A percentile compares a stretch with the other conserved stretches of the same genome.
phyloP scores from a whole-genome alignment of 179 eudicot species.

The Corrigiola litoralis region DNA sequence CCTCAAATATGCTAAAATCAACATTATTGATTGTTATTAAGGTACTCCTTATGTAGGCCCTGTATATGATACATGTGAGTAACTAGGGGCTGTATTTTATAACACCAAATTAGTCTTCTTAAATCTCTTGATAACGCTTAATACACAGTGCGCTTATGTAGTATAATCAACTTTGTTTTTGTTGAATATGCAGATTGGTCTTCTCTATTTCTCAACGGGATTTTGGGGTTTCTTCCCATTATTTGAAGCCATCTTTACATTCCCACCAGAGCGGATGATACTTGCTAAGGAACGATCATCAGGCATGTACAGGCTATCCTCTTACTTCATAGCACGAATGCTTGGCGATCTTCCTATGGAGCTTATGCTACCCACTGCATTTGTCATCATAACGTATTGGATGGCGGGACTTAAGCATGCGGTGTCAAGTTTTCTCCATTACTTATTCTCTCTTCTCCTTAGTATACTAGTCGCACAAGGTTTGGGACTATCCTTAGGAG shows the following conservation, averaged over 20 bases:
- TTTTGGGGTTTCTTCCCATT: constrained; percentile 82
- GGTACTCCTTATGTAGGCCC: too few species aligned
- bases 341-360: constrained; percentile 65
- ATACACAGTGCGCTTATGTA: too few species aligned
- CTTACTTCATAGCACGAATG: constrained; percentile 57
- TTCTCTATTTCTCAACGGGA: constrained; percentile 59
- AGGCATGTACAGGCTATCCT: constrained; percentile 75
- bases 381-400: constrained; percentile 53
- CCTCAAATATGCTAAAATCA: too few species aligned
- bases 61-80: too few species aligned
- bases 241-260: constrained; percentile 65
- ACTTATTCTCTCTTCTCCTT: constrained; percentile 44
- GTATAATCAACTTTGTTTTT: too few species aligned
- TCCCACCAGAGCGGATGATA: constrained; percentile 69
- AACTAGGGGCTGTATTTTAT: too few species aligned
- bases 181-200: constrained; percentile 51
- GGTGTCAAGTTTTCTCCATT: constrained; percentile 31
- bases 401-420: constrained; percentile 61
- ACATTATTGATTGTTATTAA: too few species aligned
- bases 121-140: not conserved
- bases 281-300: constrained; percentile 64
- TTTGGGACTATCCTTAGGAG: constrained; percentile 76
- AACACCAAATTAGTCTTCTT: not conserved
- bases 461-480: constrained; percentile 62
- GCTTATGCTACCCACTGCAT: constrained; percentile 67